Percentiles rank a stretch among this genome's conserved stretches.
phyloP scores from a whole-genome alignment of 352 stramenopile species.

The Globisporangium alternatum region DNA sequence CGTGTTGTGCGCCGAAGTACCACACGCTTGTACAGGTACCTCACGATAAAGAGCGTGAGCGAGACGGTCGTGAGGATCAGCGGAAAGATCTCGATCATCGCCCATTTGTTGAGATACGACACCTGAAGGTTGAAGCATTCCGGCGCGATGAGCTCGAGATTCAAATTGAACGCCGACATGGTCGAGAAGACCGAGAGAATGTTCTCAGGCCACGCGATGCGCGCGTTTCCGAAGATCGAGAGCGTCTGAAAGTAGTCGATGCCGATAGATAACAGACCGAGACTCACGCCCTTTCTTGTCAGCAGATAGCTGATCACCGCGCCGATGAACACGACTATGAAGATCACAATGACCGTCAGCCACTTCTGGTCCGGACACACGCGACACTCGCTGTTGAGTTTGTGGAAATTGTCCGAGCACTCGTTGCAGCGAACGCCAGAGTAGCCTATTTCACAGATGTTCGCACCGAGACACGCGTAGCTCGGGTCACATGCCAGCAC shows the following conservation, averaged over 20 bases:
- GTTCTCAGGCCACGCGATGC: conserved; percentile 60
- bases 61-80: conserved; percentile 39
- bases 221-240: conserved; percentile 71
- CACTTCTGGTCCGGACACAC: conserved; percentile 55
- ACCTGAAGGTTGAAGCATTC: conserved; percentile 78
- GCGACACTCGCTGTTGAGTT: conserved; percentile 61
- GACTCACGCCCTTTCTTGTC: conserved; percentile 56
- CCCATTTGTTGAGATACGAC: conserved; percentile 74
- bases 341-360: conserved; percentile 46
- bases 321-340: conserved; percentile 45
- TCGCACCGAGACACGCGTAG: conserved; percentile 54
- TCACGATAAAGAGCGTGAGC: conserved; percentile 41
- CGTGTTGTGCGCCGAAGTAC: conserved; percentile 47
- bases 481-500: conserved; percentile 51
- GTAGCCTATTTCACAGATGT: conserved; percentile 46
- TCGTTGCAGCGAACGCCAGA: conserved; percentile 41
- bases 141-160: conserved; percentile 77
- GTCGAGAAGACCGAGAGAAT: conserved; percentile 65
- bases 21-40: conserved; percentile 61
- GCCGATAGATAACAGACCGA: conserved; percentile 73
- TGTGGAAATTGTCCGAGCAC: conserved; percentile 49
- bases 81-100: conserved; percentile 56
- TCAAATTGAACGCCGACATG: conserved; percentile 80
- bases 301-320: conserved; percentile 56
- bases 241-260: conserved; percentile 88